Percentiles rank a stretch among this genome's conserved stretches.
phyloP scores from a whole-genome alignment of 192 early-diverging fungal species.

The Lunasporangiospora selenospora region DNA sequence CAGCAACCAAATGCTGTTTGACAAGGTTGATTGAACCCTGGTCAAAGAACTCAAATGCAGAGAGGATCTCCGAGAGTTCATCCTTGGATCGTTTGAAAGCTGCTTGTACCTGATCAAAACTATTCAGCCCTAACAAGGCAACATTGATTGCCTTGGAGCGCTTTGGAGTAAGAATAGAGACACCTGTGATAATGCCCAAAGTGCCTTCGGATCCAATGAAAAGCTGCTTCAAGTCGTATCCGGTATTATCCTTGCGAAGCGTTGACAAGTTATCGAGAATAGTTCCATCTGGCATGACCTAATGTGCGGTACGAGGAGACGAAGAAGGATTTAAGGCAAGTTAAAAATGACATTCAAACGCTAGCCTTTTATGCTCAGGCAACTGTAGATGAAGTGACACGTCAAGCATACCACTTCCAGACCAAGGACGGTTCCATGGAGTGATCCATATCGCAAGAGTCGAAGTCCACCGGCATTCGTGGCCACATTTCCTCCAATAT shows the following conservation, averaged over 20 bases:
- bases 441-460: slow-evolving; percentile 93
- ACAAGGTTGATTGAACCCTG: slow-evolving; percentile 75
- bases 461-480: slow-evolving; percentile 98
- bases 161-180: slow-evolving; percentile 85
- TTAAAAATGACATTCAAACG: no score
- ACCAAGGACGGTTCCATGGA: slow-evolving; percentile 95
- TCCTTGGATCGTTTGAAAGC: slow-evolving; percentile 81
- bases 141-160: slow-evolving; percentile 76
- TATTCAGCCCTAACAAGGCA: slow-evolving; percentile 81
- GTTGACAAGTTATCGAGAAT: slow-evolving; percentile 85
- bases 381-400: background rate
- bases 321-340: no score
- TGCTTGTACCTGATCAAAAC: slow-evolving; percentile 83
- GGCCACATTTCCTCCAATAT: slow-evolving; percentile 99
- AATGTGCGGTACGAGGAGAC: no score
- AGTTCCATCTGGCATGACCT: slow-evolving; percentile 89
- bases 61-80: slow-evolving; percentile 91
- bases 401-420: slow-evolving; percentile 82
- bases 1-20: slow-evolving; percentile 70
- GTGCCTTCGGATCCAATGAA: slow-evolving; percentile 98
- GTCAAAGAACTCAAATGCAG: slow-evolving; percentile 99
- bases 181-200: slow-evolving; percentile 91
- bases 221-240: slow-evolving; percentile 95
- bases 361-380: no score
- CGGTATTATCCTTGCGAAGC: slow-evolving; percentile 98